Conservation (phyloP, 306 rosid genomes). For the Hippophae tibetana region DNA sequence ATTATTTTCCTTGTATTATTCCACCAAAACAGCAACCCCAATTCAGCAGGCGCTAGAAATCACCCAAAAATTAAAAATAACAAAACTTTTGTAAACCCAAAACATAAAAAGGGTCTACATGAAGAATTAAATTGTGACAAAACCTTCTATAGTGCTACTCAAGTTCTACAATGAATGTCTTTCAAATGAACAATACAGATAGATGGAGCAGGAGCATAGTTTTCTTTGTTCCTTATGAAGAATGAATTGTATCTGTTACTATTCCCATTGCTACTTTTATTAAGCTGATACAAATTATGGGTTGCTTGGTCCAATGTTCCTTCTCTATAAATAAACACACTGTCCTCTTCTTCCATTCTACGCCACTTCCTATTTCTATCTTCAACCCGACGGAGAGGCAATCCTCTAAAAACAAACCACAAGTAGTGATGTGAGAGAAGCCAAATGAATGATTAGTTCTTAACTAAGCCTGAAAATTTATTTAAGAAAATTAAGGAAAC, state of each 20-base stretch:
- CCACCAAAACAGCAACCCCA: neutral
- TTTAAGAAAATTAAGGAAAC: no score
- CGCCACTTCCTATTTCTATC: conserved; percentile 45
- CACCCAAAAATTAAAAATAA: neutral
- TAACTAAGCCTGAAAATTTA: no score
- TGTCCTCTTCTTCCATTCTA: conserved; percentile 30
- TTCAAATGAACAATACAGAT: conserved; percentile 33
- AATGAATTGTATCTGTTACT: neutral
- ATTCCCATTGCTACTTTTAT: conserved; percentile 8
- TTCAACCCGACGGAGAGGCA: conserved; percentile 31
- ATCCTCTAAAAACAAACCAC: conserved; percentile 20
- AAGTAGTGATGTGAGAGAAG: neutral
- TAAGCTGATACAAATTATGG: conserved; percentile 19
- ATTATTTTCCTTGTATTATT: neutral
- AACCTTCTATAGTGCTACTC: neutral
- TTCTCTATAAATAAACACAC: conserved; percentile 40
- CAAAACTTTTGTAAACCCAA: neutral
- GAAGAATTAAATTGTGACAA: neutral
- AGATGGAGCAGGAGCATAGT: neutral
- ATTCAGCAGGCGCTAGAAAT: no score
- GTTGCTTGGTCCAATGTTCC: conserved; percentile 42
- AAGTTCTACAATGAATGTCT: conserved; percentile 23
- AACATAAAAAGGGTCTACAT: neutral
- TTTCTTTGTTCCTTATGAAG: conserved; percentile 16
- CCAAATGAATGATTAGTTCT: neutral